Percentiles rank a stretch among this genome's conserved stretches.
These are phyloP conservation scores for Plasmodium gaboni DNA, from an alignment of 169 alveolate genomes.

Conservation along the genomic window DNA sequence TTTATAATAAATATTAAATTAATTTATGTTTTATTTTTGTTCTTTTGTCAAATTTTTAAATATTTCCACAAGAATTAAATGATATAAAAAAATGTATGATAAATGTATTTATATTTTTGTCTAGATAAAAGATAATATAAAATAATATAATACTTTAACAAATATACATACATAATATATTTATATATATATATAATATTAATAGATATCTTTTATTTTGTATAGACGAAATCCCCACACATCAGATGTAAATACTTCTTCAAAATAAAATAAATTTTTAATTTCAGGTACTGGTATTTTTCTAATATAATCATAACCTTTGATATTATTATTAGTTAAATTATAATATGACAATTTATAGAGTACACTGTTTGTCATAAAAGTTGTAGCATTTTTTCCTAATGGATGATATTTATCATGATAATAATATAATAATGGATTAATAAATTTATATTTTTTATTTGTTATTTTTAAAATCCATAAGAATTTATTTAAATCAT, in stretches of 20 bases:
- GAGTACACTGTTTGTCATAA: slow-evolving; percentile 93
- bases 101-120: background rate
- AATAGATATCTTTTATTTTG: slow-evolving; percentile 82
- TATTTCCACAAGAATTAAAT: background rate
- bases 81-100: background rate
- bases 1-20: too few species aligned
- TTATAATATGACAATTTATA: slow-evolving; percentile 95
- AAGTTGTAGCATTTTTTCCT: slow-evolving; percentile 93
- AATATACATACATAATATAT: background rate
- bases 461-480: slow-evolving; percentile 98
- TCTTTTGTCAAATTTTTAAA: too few species aligned
- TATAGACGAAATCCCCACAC: slow-evolving; percentile 98
- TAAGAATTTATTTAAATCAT: slow-evolving; percentile 97
- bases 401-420: slow-evolving; percentile 85
- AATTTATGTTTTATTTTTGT: too few species aligned
- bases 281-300: slow-evolving; percentile 84
- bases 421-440: slow-evolving; percentile 45
- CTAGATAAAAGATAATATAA: background rate
- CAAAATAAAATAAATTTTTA: slow-evolving; percentile 91
- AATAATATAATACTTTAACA: background rate
- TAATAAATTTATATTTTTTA: slow-evolving; percentile 81
- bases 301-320: slow-evolving; percentile 95
- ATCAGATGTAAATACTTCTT: slow-evolving; percentile 97
- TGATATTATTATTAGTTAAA: slow-evolving; percentile 89
- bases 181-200: background rate